Conservation (phyloP, 495 filamentous ascomycete genomes). For the Cryomyces antarcticus region DNA sequence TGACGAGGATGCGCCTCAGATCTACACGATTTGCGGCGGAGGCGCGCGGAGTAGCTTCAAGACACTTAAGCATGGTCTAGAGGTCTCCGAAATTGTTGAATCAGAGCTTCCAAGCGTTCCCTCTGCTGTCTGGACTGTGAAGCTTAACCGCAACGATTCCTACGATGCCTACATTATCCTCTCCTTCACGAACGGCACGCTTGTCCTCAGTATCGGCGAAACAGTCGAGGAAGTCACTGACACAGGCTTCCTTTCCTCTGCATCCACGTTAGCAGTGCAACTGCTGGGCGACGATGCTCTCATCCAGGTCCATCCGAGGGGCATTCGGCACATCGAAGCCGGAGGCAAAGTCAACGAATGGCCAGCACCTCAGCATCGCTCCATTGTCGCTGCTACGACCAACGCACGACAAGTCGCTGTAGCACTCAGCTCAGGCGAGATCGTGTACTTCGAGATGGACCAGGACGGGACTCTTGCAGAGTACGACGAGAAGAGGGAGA, state of each 20-base stretch:
- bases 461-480: slow-evolving; percentile 75
- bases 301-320: slow-evolving; percentile 86
- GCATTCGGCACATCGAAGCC: slow-evolving; percentile 72
- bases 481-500: slow-evolving; percentile 86
- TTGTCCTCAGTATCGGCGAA: slow-evolving; percentile 87
- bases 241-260: slow-evolving; percentile 70
- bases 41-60: slow-evolving; percentile 78
- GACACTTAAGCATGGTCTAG: slow-evolving; percentile 76
- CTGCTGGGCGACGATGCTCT: slow-evolving; percentile 85
- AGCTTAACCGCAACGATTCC: slow-evolving; percentile 59
- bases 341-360: slow-evolving; percentile 79
- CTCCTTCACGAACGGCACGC: slow-evolving; percentile 47
- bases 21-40: slow-evolving; percentile 77
- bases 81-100: slow-evolving; percentile 84
- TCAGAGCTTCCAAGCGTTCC: slow-evolving; percentile 74
- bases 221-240: slow-evolving; percentile 89
- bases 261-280: slow-evolving; percentile 77
- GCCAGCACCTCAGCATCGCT: slow-evolving; percentile 78
- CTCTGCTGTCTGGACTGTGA: slow-evolving; percentile 86
- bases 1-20: slow-evolving; percentile 87
- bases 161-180: slow-evolving; percentile 63
- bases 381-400: slow-evolving; percentile 86
- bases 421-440: slow-evolving; percentile 83
- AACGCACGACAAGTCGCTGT: slow-evolving; percentile 88
- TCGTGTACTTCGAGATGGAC: slow-evolving; percentile 96